Conservation (phyloP, 108 stramenopile species). For the Discostella pseudostelligera region DNA sequence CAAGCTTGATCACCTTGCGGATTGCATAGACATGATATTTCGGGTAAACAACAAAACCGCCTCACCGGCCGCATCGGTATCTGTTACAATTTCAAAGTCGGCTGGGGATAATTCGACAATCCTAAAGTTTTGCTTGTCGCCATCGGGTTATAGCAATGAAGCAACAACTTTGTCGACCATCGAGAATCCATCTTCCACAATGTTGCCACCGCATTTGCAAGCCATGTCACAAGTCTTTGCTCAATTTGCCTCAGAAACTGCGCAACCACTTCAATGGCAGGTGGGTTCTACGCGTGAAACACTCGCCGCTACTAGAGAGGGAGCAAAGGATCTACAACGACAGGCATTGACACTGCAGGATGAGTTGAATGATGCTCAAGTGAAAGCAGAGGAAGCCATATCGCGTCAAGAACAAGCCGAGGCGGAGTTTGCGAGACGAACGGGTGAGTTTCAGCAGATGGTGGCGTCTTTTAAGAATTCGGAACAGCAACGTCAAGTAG, state of each 20-base stretch:
- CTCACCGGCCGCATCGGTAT: neutral
- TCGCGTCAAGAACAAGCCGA: slow-evolving; percentile 15
- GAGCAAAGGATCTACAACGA: slow-evolving; percentile 33
- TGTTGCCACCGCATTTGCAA: slow-evolving; percentile 29
- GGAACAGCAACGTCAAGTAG: slow-evolving; percentile 25
- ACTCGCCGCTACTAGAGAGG: slow-evolving; percentile 27
- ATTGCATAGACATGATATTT: slow-evolving; percentile 22
- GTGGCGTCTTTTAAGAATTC: slow-evolving; percentile 28
- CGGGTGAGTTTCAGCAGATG: slow-evolving; percentile 28
- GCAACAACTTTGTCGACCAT: neutral
- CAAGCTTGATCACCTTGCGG: slow-evolving; percentile 27
- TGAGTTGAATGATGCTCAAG: slow-evolving; percentile 19
- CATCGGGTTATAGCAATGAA: slow-evolving; percentile 8
- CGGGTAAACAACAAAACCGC: slow-evolving; percentile 4
- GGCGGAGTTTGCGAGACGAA: slow-evolving; percentile 18
- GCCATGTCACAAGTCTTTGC: slow-evolving; percentile 33
- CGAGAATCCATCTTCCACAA: neutral
- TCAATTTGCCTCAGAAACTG: slow-evolving; percentile 17
- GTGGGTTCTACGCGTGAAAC: slow-evolving; percentile 14
- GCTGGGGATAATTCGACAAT: slow-evolving; percentile 12
- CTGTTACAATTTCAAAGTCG: slow-evolving; percentile 18
- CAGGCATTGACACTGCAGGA: slow-evolving; percentile 29
- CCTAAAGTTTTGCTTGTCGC: slow-evolving; percentile 6
- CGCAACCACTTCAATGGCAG: slow-evolving; percentile 23
- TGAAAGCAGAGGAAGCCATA: slow-evolving; percentile 13